Conservation (phyloP, 1,284 basidiomycete species). For the Ceratobasidium sp. region DNA sequence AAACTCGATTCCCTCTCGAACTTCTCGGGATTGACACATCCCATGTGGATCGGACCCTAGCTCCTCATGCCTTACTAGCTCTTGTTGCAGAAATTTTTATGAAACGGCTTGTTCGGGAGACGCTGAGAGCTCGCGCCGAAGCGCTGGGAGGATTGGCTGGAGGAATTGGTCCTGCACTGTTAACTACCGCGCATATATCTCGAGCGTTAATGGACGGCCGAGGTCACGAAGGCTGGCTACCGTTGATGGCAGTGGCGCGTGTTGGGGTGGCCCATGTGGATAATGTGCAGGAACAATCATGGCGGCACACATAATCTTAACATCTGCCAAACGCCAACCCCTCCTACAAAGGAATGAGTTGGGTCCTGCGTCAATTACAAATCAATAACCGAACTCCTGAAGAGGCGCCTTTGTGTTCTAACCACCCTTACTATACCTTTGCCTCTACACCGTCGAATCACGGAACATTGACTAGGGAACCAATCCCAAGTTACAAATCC, state of each 20-base stretch:
- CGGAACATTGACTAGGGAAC: not conserved
- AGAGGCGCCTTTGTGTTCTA: not conserved
- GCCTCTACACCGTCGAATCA: not conserved
- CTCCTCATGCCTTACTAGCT: conserved; percentile 39
- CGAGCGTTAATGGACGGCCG: conserved; percentile 38
- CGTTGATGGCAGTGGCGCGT: conserved; percentile 37
- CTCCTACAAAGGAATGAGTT: conserved; percentile 22
- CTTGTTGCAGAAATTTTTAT: conserved; percentile 42
- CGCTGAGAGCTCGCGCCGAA: conserved; percentile 15
- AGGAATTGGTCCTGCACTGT: not conserved
- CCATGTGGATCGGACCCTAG: conserved; percentile 39
- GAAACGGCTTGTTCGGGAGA: conserved; percentile 20
- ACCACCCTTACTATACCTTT: not conserved
- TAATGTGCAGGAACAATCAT: not conserved
- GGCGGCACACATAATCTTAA: not conserved
- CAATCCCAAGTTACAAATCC: not conserved
- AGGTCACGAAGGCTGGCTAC: conserved; percentile 27
- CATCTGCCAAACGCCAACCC: not conserved
- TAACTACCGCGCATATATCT: conserved; percentile 33
- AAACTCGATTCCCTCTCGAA: conserved; percentile 30
- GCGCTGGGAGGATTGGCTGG: conserved; percentile 5
- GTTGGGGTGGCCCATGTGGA: conserved; percentile 23
- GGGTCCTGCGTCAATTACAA: conserved; percentile 1
- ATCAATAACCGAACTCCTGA: not conserved
- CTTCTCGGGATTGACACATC: conserved; percentile 27